Conservation (phyloP, 1,284 basidiomycete species). For the Ganoderma sinense region DNA sequence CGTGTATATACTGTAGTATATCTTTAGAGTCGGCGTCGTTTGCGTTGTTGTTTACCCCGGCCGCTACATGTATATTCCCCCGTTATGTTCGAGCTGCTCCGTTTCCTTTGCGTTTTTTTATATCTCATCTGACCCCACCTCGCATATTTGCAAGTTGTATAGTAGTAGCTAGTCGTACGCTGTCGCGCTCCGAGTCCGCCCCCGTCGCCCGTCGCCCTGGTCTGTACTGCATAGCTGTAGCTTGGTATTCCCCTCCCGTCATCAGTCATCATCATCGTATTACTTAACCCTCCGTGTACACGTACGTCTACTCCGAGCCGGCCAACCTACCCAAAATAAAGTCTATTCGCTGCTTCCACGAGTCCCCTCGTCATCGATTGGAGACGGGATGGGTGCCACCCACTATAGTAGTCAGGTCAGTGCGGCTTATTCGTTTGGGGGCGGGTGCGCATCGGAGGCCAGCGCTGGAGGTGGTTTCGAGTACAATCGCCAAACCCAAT, state of each 20-base stretch:
- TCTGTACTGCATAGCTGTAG: constrained; percentile 33
- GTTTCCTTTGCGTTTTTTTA: background rate
- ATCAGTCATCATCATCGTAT: background rate
- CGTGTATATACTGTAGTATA: background rate
- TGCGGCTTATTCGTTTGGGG: background rate
- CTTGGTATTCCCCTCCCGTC: constrained; percentile 8
- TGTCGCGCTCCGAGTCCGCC: constrained; percentile 15
- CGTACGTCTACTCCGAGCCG: background rate
- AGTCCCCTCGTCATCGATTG: too few relatives aligned
- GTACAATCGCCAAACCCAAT: background rate
- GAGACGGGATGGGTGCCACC: background rate
- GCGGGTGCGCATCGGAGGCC: background rate
- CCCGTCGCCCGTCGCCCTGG: background rate
- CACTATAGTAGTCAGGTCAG: too few relatives aligned
- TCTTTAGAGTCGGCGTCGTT: background rate
- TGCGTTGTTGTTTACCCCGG: background rate
- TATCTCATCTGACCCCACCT: constrained; percentile 1
- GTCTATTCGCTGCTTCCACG: background rate
- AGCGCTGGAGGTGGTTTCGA: constrained; percentile 1
- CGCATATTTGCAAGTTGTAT: constrained; percentile 18
- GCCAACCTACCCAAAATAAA: background rate
- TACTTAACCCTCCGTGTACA: background rate
- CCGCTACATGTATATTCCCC: background rate
- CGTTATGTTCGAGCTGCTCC: background rate
- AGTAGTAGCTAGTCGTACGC: constrained; percentile 25